phyloP scores from a whole-genome alignment of 2,329 filamentous ascomycete species.

The Chaetomiaceae sp. region DNA sequence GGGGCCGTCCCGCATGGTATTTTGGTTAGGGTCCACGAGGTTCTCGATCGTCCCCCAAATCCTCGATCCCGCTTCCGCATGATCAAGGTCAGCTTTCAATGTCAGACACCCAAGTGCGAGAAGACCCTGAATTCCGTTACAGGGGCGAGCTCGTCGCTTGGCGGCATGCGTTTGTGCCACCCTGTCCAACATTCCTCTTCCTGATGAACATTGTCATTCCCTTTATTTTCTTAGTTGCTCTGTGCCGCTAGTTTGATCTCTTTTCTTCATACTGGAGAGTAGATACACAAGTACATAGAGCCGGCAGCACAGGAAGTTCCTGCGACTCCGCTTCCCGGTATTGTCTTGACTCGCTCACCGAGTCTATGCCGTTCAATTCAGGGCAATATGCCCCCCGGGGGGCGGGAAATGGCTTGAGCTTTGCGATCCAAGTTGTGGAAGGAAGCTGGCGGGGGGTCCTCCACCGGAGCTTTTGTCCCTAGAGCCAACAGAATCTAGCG shows the following conservation, averaged over 20 bases:
- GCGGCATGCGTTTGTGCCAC: neutral
- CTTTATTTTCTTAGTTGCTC: no score
- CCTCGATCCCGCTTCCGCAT: constrained; percentile 20
- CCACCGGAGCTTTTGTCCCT: constrained; percentile 4
- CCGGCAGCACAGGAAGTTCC: no score
- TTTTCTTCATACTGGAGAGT: no score
- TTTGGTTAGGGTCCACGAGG: constrained; percentile 1
- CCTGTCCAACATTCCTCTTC: neutral
- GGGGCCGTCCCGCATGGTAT: constrained; percentile 17
- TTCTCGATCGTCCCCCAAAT: constrained; percentile 26
- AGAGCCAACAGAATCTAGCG: neutral
- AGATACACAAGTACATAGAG: no score
- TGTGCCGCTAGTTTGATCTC: no score
- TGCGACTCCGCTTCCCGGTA: no score
- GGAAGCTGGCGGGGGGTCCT: neutral
- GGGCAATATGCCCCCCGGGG: neutral
- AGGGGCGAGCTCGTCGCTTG: neutral
- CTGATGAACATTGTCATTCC: neutral
- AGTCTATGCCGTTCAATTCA: neutral
- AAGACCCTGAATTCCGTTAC: constrained; percentile 15
- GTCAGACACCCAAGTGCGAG: constrained; percentile 3
- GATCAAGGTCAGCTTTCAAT: constrained; percentile 13
- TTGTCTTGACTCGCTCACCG: no score
- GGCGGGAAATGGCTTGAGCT: neutral
- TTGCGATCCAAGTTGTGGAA: neutral